A percentile compares a stretch with the other conserved stretches of the same genome.
phyloP scores from a whole-genome alignment of 129 eudicot genomes.

The Flaveria bidentis region DNA sequence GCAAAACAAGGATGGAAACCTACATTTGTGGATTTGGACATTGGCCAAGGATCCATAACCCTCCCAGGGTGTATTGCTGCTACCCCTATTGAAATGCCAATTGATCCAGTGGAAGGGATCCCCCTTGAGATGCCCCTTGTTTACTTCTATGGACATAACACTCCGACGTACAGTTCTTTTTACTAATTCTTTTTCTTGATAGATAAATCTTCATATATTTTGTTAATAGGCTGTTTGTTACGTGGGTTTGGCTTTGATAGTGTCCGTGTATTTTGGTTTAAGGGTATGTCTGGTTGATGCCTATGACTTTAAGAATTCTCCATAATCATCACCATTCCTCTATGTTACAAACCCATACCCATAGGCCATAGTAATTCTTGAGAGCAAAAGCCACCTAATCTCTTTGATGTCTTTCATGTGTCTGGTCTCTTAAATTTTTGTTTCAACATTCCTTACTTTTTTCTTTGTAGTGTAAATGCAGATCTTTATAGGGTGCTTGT shows the following conservation, averaged over 20 bases:
- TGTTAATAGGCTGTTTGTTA: conserved; percentile 1
- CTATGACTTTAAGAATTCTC: no score
- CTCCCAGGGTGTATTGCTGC: conserved; percentile 93
- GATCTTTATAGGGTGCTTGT: conserved; percentile 87
- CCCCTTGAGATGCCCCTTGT: conserved; percentile 99
- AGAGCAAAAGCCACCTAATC: not conserved
- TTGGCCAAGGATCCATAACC: conserved; percentile 96
- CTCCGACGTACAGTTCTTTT: conserved; percentile 61
- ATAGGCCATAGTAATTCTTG: no score
- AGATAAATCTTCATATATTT: conserved; percentile 1
- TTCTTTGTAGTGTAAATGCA: conserved; percentile 65
- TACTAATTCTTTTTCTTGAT: not conserved
- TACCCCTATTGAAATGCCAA: conserved; percentile 90
- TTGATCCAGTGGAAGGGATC: conserved; percentile 98
- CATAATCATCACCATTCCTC: no score
- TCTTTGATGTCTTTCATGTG: not conserved
- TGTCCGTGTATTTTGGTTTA: not conserved
- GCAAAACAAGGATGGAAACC: conserved; percentile 99
- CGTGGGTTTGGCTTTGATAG: not conserved
- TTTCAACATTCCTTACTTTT: not conserved
- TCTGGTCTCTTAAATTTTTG: not conserved
- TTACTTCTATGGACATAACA: conserved; percentile 77
- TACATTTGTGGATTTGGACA: conserved; percentile 89
- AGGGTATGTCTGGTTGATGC: no score
- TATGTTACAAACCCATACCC: no score